Conservation (phyloP, 805 yeast genomes). For the Yarrowia sp. region DNA sequence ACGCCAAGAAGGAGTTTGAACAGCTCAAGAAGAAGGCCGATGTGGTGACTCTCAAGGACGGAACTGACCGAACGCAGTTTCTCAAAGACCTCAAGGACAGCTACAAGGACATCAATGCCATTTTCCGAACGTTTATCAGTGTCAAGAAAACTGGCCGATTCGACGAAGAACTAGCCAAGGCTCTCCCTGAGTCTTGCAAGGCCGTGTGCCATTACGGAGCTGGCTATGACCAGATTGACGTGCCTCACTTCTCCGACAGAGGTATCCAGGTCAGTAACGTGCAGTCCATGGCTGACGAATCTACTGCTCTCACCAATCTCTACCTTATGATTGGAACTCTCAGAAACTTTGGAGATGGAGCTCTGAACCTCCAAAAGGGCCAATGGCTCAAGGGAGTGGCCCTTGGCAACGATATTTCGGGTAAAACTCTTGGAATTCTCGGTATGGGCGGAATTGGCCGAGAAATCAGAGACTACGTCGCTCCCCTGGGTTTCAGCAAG, state of each 20-base stretch:
- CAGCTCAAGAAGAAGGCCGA: conserved; percentile 56
- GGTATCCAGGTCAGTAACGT: conserved; percentile 61
- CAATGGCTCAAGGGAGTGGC: conserved; percentile 56
- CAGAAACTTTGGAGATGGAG: conserved; percentile 58
- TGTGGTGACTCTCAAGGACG: conserved; percentile 50
- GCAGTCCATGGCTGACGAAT: conserved; percentile 59
- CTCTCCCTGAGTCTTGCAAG: conserved; percentile 53
- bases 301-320: conserved; percentile 65
- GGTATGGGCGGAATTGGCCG: conserved; percentile 73
- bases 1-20: conserved; percentile 73
- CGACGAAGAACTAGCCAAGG: conserved; percentile 54
- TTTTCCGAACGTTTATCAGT: conserved; percentile 56
- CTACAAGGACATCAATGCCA: conserved; percentile 51
- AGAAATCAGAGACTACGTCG: conserved; percentile 59
- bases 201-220: conserved; percentile 61
- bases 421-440: conserved; percentile 61
- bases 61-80: conserved; percentile 7
- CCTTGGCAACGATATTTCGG: conserved; percentile 59
- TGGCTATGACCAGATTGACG: conserved; percentile 63
- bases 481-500: conserved; percentile 59
- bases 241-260: conserved; percentile 52
- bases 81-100: conserved; percentile 46
- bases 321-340: conserved; percentile 60
- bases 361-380: conserved; percentile 54
- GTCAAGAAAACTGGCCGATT: conserved; percentile 53